Conservation (phyloP, 805 yeast species). For the Cyberlindnera lachancei region DNA sequence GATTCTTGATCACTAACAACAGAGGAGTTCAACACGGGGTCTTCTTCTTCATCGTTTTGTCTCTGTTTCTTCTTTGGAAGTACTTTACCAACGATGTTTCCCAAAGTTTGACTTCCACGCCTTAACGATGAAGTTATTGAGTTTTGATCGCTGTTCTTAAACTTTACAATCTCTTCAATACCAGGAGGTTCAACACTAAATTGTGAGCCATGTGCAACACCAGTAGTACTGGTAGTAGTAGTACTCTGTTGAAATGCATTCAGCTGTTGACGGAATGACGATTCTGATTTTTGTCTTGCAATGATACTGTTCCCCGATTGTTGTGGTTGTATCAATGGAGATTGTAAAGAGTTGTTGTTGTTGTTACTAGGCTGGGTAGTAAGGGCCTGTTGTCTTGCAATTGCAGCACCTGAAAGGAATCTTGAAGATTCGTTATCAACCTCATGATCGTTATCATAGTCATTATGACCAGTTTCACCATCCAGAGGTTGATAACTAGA, state of each 20-base stretch:
- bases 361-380: conserved; percentile 9
- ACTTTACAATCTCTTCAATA: conserved; percentile 28
- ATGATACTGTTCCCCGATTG: conserved; percentile 5
- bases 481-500: conserved; percentile 12
- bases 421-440: conserved; percentile 1
- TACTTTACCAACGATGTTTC: conserved; percentile 27
- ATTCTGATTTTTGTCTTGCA: conserved; percentile 17
- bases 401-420: conserved; percentile 32
- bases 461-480: conserved; percentile 10
- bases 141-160: conserved; percentile 23
- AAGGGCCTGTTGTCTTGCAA: conserved; percentile 33
- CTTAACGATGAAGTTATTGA: conserved; percentile 29
- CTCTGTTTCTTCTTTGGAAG: conserved; percentile 19
- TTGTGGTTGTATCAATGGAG: conserved; percentile 1
- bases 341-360: conserved; percentile 16
- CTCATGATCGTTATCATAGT: too few species aligned
- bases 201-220: too few species aligned
- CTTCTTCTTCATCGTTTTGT: conserved; percentile 23
- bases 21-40: conserved; percentile 21
- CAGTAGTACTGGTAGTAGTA: too few species aligned
- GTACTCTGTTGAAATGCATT: conserved; percentile 10
- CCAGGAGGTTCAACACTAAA: conserved; percentile 30
- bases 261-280: conserved; percentile 17
- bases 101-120: conserved; percentile 36
- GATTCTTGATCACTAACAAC: conserved; percentile 18